Percentiles rank a stretch among this genome's conserved stretches.
These are phyloP conservation scores for Triticum urartu DNA, from an alignment of 176 grass and related monocot species.

Conservation along the genomic window DNA sequence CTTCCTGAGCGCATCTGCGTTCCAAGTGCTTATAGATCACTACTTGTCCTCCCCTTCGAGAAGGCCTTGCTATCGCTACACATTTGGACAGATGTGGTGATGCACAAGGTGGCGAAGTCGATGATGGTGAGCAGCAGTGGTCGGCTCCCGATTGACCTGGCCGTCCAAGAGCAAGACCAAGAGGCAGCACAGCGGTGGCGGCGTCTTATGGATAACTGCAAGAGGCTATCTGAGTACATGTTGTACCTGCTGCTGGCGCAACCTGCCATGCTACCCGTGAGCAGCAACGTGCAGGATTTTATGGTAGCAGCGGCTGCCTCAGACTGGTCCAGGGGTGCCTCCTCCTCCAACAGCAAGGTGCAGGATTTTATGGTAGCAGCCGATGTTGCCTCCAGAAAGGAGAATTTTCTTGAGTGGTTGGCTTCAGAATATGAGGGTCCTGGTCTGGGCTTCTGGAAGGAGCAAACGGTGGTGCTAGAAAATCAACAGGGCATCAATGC, in stretches of 20 bases:
- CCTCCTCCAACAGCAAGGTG: background rate
- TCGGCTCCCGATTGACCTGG: background rate
- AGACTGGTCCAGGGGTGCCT: background rate
- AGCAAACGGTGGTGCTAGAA: background rate
- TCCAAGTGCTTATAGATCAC: background rate
- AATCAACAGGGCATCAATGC: background rate
- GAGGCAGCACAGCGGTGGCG: background rate
- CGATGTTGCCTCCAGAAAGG: background rate
- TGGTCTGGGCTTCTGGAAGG: background rate
- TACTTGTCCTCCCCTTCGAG: background rate
- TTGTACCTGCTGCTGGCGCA: background rate
- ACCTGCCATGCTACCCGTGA: background rate
- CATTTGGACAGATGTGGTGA: background rate
- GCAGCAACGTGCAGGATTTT: background rate
- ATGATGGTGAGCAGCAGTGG: background rate
- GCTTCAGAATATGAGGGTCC: background rate
- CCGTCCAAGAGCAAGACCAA: background rate
- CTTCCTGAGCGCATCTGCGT: background rate
- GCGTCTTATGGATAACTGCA: background rate
- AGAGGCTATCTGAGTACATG: slow-evolving; percentile 9
- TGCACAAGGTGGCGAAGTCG: background rate
- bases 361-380: background rate
- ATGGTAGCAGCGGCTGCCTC: background rate
- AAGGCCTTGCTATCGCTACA: background rate
- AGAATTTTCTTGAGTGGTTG: background rate